These are phyloP conservation scores for Malus hybrid DNA, from an alignment of 331 rosid species.

Conservation along the genomic window DNA sequence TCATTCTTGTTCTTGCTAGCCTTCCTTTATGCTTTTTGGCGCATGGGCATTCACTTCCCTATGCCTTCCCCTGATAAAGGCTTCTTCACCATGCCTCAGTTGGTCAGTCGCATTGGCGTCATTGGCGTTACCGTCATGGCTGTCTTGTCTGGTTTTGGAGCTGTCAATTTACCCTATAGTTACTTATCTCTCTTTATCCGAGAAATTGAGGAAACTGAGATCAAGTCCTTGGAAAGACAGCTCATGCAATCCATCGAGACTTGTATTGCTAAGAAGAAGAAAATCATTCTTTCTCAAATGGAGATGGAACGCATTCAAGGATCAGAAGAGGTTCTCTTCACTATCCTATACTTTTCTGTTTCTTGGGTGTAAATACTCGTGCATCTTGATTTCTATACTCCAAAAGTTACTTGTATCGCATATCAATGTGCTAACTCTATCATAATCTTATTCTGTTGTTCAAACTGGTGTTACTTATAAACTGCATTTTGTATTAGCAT, in stretches of 20 bases:
- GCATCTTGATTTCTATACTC: not conserved
- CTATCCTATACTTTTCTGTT: conserved; percentile 2
- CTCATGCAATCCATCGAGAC: conserved; percentile 83
- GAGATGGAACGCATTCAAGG: conserved; percentile 69
- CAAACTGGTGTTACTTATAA: not conserved
- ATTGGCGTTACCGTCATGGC: conserved; percentile 86
- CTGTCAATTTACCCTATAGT: conserved; percentile 90
- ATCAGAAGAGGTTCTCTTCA: conserved; percentile 59
- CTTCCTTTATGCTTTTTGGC: conserved; percentile 89
- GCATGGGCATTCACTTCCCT: conserved; percentile 97
- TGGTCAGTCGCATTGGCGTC: conserved; percentile 69
- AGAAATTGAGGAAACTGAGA: conserved; percentile 80
- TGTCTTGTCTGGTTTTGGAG: conserved; percentile 92
- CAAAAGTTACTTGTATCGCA: not conserved
- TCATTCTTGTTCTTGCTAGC: conserved; percentile 69
- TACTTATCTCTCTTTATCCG: conserved; percentile 90
- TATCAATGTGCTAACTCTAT: not conserved
- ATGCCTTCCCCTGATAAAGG: conserved; percentile 95
- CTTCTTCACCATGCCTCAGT: conserved; percentile 90
- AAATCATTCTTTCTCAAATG: conserved; percentile 61
- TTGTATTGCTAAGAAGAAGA: conserved; percentile 72
- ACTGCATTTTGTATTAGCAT: not conserved
- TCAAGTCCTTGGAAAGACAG: conserved; percentile 76
- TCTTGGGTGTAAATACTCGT: not conserved
- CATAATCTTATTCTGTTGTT: not conserved